A percentile compares a stretch with the other conserved stretches of the same genome.
phyloP scores from a whole-genome alignment of 257 asterid species.

The Jacaranda copaia region DNA sequence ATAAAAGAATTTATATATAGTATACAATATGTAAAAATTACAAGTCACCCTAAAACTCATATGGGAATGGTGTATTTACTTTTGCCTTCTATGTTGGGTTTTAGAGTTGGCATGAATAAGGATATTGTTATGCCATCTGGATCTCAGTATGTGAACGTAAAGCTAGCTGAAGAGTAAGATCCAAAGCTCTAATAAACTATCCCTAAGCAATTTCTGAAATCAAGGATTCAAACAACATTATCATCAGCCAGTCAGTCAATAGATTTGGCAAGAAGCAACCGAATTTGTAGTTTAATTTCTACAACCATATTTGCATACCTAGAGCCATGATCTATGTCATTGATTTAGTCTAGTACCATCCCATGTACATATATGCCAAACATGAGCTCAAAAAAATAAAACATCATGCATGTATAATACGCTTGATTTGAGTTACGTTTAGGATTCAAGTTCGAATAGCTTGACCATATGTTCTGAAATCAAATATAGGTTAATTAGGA shows the following conservation, averaged over 20 bases:
- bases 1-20: too few relatives aligned
- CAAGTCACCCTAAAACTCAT: too few relatives aligned
- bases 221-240: slow-evolving; percentile 7
- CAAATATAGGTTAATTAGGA: too few relatives aligned
- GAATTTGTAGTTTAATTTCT: background rate
- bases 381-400: too few relatives aligned
- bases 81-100: background rate
- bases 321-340: background rate
- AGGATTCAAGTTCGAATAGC: too few relatives aligned
- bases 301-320: background rate
- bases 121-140: slow-evolving; percentile 1
- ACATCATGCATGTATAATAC: too few relatives aligned
- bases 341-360: too few relatives aligned
- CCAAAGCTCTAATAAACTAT: slow-evolving; percentile 7
- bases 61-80: background rate
- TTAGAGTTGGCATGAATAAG: background rate
- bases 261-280: slow-evolving; percentile 24
- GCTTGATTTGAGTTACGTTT: too few relatives aligned
- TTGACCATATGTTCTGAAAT: too few relatives aligned
- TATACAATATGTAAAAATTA: too few relatives aligned
- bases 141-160: background rate
- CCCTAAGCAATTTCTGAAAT: slow-evolving; percentile 27
- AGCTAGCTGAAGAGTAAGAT: slow-evolving; percentile 22
- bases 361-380: too few relatives aligned
- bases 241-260: slow-evolving; percentile 20